Percentiles rank a stretch among this genome's conserved stretches.
phyloP scores from a whole-genome alignment of 257 asterid species.

The Paulownia fortunei region DNA sequence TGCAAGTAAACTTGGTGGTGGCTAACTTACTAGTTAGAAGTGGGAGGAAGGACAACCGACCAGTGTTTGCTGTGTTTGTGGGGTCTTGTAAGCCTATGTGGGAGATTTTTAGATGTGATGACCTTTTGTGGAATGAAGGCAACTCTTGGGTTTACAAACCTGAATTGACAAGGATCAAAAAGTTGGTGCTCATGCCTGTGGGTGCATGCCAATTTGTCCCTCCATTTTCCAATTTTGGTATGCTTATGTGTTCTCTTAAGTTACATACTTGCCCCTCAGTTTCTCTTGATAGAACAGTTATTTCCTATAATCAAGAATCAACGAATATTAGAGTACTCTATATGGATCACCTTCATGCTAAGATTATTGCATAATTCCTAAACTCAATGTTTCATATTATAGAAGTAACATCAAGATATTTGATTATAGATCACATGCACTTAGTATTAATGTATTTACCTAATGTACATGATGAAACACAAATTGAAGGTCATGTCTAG shows the following conservation, averaged over 20 bases:
- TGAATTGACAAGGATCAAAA: conserved; percentile 48
- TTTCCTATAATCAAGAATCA: too few species aligned
- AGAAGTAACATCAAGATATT: too few species aligned
- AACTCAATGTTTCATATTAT: too few species aligned
- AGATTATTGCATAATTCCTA: too few species aligned
- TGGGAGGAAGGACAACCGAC: conserved; percentile 36
- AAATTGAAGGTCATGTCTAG: too few species aligned
- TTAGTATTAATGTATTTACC: too few species aligned
- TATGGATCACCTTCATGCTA: too few species aligned
- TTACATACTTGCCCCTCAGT: conserved; percentile 7
- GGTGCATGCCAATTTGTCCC: conserved; percentile 77
- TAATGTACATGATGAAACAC: too few species aligned
- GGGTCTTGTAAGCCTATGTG: conserved; percentile 67
- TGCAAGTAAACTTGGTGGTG: conserved; percentile 78
- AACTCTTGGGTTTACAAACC: conserved; percentile 66
- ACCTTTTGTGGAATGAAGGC: conserved; percentile 63
- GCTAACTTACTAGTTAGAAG: conserved; percentile 67
- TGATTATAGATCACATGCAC: too few species aligned
- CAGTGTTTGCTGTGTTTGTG: conserved; percentile 58
- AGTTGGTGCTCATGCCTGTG: conserved; percentile 64
- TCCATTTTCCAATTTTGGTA: conserved; percentile 44
- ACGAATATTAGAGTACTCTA: too few species aligned
- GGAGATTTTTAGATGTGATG: conserved; percentile 86
- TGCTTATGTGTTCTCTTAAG: neutral
- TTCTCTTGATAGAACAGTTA: too few species aligned